Percentiles rank a stretch among this genome's conserved stretches.
Evolutionary conservation across 345 rosid species (phyloP).

Genomic region (Eucalyptus camaldulensis): DNA sequence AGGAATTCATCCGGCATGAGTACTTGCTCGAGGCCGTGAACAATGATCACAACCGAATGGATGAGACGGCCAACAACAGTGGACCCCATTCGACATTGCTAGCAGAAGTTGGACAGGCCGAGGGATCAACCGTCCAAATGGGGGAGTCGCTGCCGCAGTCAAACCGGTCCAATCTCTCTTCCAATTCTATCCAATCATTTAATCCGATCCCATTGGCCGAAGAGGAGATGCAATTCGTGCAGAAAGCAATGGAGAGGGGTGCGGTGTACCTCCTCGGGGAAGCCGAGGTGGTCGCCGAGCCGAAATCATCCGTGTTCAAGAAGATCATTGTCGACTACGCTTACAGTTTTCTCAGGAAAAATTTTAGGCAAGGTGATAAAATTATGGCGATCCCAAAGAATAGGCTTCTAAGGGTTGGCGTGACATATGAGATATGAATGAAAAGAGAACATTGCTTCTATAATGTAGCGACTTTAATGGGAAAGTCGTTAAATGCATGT

Average conservation of each 20-base stretch:
- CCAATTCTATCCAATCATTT: constrained; percentile 18
- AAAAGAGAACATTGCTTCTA: background rate
- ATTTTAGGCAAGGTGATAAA: constrained; percentile 50
- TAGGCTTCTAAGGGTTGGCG: constrained; percentile 62
- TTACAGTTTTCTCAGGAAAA: constrained; percentile 50
- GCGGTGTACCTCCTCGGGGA: constrained; percentile 65
- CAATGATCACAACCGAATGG: background rate
- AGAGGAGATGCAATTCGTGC: constrained; percentile 44
- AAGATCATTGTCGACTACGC: constrained; percentile 45
- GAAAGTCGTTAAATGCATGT: background rate
- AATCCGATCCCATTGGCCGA: constrained; percentile 26
- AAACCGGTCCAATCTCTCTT: constrained; percentile 6
- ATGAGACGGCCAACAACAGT: constrained; percentile 22
- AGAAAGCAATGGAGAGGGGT: constrained; percentile 55
- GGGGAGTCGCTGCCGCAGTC: constrained; percentile 14
- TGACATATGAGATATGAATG: constrained; percentile 64
- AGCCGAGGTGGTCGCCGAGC: constrained; percentile 44
- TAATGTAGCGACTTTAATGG: background rate
- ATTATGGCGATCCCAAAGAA: constrained; percentile 45
- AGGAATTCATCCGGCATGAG: constrained; percentile 81
- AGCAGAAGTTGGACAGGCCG: background rate
- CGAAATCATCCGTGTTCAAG: constrained; percentile 36
- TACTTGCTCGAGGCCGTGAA: background rate
- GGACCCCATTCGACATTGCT: background rate
- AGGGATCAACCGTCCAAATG: background rate